Evolutionary conservation across 2,329 filamentous ascomycete species (phyloP), one percentile per base, ranked within the genome.

Genomic region (Pseudogymnoascus sp.): DNA sequence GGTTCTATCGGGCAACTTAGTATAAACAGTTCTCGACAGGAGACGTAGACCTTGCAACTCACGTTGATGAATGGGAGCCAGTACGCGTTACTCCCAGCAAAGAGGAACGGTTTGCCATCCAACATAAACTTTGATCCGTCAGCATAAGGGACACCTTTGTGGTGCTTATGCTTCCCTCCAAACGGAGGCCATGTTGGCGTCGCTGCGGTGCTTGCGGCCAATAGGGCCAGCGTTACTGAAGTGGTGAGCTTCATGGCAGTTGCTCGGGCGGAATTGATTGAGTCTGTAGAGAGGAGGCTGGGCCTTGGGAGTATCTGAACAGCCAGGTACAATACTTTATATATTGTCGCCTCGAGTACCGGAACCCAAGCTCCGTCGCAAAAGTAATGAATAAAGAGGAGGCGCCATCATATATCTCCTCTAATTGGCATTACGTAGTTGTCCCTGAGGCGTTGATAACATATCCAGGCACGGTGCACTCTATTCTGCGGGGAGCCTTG

Each of bases 11-110:
- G 10, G 23, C n/a, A 18, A 18, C n/a, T 52, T 6, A 52, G 39
- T 26, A 5, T 64, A 70, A 59, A 80, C 67, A 19, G 77, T 77
- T 33, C 72, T 71, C 34, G 77, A 74, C 48, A 77, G 73, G 64
- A 33, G 39, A 18, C 7, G 13, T 33, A 45, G 45, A 41, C 5
- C 13, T 41, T 3, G 28, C 6, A 5, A 67, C 74, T 3, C 60
- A 80, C 78, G n/a, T 78, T 75, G 58, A 74, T 76, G 67, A 82
- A 82, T 0, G 79, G 78, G 15, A 82, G 77, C 63, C 80, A 82
- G 63, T 82, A 82, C 8, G 79, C 80, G 67, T 82, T 83, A 63
- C 74, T 79, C 1, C 80, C 80, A 1, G 80, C 80, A 65, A 82
- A 82, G 68, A 80, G 76, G 65, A 82, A 82, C 62, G 78, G 74